Evolutionary conservation across 495 filamentous ascomycete genomes (phyloP), one percentile per base, ranked within the genome.

Genomic region (Achaetomiella virescens): DNA sequence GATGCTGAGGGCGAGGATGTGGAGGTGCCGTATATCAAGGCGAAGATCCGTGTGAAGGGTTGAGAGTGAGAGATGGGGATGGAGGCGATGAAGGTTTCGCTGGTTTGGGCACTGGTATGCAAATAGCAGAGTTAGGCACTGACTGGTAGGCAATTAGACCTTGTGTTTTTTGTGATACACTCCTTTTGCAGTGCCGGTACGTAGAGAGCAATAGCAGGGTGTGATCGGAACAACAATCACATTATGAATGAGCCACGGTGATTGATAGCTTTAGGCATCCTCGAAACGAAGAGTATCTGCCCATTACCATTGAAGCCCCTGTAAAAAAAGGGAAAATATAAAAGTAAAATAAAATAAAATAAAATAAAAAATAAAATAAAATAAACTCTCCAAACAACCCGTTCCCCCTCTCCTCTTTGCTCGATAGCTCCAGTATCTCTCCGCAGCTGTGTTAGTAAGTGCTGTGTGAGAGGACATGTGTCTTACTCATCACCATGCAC

Each of bases 21-120:
- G 6, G 95, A 99, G 74, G 85, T 97, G 60, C 95, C 95, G 8
- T 97, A 96, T 70, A 89, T 97, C 65, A 96, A 92, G 87, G 82
- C 95, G 61, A 90, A 86, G 77, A 62, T 76, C 51, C 58, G 68
- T n/a, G 38, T 75, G 68, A 50, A 67, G 37, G 35, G 21, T 21
- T 25, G 48, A 11, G 18, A 35, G n/a, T 44, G 10, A 27, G 7
- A 9, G 10, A 29, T 17, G 27, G 20, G 8, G 40, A 14, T 43
- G 25, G 44, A 48, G n/a, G 17, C 14, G 21, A 17, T 47, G 14
- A 4, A 33, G 4, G 5, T 6, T 48, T 24, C 10, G 41, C 15
- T 15, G n/a, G 17, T 8, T 52, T 43, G 38, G 12, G 38, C 9
- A 8, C 21, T 42, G 21, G 17, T 31, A n/a, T n/a, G 5, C 7